These are phyloP conservation scores for Talaromyces sp. DNA, from an alignment of 2,329 filamentous ascomycete species.

Conservation along the genomic window DNA sequence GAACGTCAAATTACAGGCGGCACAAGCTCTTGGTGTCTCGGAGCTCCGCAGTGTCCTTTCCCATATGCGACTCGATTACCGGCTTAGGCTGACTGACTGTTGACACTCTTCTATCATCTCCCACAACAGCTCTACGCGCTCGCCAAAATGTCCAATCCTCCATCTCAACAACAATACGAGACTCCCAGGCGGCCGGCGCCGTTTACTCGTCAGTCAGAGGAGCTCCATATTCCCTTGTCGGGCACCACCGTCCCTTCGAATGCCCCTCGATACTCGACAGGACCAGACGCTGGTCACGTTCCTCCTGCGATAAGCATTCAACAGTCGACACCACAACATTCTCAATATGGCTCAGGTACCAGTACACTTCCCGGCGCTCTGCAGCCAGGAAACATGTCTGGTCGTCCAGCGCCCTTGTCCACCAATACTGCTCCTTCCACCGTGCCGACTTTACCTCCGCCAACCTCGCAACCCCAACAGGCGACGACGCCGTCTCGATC, in stretches of 20 bases:
- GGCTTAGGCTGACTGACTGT: neutral
- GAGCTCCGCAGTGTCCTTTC: constrained; percentile 39
- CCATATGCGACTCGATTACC: constrained; percentile 11
- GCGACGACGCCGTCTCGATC: constrained; percentile 62
- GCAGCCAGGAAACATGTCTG: constrained; percentile 52
- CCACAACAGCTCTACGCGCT: constrained; percentile 45
- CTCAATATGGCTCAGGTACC: constrained; percentile 48
- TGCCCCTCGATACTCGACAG: constrained; percentile 42
- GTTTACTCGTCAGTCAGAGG: constrained; percentile 53
- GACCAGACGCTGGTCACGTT: constrained; percentile 49
- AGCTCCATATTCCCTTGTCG: constrained; percentile 54
- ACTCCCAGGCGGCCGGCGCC: constrained; percentile 50
- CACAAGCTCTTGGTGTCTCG: constrained; percentile 49
- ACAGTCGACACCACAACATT: constrained; percentile 52
- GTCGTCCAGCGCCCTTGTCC: constrained; percentile 54
- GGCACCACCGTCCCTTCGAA: constrained; percentile 41
- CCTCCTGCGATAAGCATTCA: constrained; percentile 61
- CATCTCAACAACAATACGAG: constrained; percentile 47
- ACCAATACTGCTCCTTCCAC: constrained; percentile 58
- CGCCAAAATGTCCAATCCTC: constrained; percentile 43
- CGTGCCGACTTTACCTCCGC: constrained; percentile 57
- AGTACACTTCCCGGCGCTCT: constrained; percentile 59
- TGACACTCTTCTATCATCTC: constrained; percentile 22
- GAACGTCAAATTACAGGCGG: constrained; percentile 47
- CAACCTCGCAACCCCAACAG: constrained; percentile 45